These are phyloP conservation scores for Cryptococcus maquisensis DNA, from an alignment of 1,284 basidiomycete species.

Conservation along the genomic window DNA sequence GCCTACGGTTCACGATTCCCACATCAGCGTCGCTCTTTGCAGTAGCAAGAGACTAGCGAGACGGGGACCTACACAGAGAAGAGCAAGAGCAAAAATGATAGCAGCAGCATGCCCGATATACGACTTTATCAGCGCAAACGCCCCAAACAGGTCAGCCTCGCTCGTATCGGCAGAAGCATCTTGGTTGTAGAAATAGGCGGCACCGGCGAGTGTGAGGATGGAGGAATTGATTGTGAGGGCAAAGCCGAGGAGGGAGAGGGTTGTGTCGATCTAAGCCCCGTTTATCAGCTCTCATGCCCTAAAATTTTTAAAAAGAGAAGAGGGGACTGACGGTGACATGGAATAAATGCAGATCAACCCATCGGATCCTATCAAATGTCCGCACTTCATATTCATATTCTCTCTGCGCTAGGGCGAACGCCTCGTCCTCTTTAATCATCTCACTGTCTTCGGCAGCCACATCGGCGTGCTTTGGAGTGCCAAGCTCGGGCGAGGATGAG, in stretches of 20 bases:
- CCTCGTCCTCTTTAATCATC: constrained; percentile 13
- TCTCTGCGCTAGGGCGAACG: constrained; percentile 24
- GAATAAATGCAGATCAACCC: constrained; percentile 69
- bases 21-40: background rate
- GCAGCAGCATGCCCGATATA: constrained; percentile 68
- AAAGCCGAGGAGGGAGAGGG: constrained; percentile 62
- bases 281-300: background rate
- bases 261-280: constrained; percentile 45
- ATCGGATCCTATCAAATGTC: constrained; percentile 57
- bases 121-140: constrained; percentile 65
- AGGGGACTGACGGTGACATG: constrained; percentile 60
- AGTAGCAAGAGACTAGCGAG: too few species aligned
- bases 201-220: constrained; percentile 57
- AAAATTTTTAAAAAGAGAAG: background rate
- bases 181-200: constrained; percentile 66
- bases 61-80: constrained; percentile 57
- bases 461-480: background rate
- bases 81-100: constrained; percentile 76
- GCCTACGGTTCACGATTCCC: constrained; percentile 44
- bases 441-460: background rate
- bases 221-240: constrained; percentile 83
- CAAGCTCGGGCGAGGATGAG: background rate
- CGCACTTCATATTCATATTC: constrained; percentile 60
- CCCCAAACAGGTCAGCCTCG: constrained; percentile 75
- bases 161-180: constrained; percentile 24